phyloP scores from a whole-genome alignment of 192 early-diverging fungal genomes.

The Piromyces finnis region DNA sequence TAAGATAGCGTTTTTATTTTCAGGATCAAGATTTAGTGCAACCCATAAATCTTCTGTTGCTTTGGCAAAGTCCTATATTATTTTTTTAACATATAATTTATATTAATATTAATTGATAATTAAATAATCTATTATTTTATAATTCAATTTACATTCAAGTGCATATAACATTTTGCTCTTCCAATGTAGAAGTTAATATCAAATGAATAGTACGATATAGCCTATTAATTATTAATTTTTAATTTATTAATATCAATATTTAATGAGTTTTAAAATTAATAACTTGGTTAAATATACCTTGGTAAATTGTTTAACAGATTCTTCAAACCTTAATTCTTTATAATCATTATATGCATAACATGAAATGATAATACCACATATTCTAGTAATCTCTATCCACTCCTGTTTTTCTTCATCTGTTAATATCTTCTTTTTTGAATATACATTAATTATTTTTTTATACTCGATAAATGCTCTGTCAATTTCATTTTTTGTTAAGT shows the following conservation, averaged over 20 bases:
- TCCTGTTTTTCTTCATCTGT: background rate
- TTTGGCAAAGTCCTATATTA: background rate
- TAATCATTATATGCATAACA: background rate
- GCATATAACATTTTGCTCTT: background rate
- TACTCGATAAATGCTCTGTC: background rate
- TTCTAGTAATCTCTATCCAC: background rate
- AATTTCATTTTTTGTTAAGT: background rate
- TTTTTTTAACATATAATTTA: no score
- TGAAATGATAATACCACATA: background rate
- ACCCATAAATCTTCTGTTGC: background rate
- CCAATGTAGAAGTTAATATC: background rate
- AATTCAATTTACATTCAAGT: background rate
- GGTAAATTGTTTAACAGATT: background rate
- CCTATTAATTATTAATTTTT: background rate
- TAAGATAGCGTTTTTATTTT: background rate
- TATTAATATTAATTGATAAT: no score
- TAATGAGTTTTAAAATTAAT: no score
- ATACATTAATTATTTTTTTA: background rate
- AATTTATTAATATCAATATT: no score
- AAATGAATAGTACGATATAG: background rate
- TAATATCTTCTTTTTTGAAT: background rate
- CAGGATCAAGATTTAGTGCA: background rate
- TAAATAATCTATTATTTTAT: no score
- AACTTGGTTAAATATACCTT: background rate
- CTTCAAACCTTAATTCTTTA: background rate